Evolutionary conservation across 2,329 filamentous ascomycete genomes (phyloP).

Genomic region (Exserohilum rostratum): DNA sequence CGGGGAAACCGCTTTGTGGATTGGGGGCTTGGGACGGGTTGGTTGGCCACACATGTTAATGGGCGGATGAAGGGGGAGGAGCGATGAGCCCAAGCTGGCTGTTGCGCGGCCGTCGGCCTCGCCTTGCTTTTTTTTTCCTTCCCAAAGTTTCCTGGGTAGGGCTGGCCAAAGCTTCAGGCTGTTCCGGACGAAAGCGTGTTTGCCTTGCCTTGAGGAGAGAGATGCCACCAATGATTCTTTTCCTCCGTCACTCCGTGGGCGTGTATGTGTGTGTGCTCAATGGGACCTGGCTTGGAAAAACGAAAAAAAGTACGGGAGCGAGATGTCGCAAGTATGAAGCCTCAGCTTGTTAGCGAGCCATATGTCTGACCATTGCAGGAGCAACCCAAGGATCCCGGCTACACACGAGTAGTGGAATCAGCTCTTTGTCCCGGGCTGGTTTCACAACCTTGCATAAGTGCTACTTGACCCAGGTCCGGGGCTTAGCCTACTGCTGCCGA

Average conservation of each 20-base stretch:
- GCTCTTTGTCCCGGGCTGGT: conserved; percentile 32
- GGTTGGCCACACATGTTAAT: conserved; percentile 40
- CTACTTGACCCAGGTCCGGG: conserved; percentile 27
- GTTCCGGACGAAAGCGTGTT: conserved; percentile 22
- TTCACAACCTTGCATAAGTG: conserved; percentile 41
- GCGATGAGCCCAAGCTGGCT: conserved; percentile 36
- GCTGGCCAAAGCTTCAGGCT: conserved; percentile 38
- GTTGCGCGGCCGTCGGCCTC: conserved; percentile 31
- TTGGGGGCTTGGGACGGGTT: too few species aligned
- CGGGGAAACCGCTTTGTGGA: too few species aligned
- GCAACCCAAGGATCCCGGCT: conserved; percentile 4
- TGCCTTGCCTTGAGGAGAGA: conserved; percentile 32
- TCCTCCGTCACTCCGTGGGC: conserved; percentile 12
- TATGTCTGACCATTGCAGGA: conserved; percentile 7
- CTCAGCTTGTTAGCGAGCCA: neutral
- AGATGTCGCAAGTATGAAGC: neutral
- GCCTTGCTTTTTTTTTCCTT: conserved; percentile 33
- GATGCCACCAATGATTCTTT: conserved; percentile 21
- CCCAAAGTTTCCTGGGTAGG: conserved; percentile 24
- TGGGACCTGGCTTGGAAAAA: neutral
- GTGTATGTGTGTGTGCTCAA: conserved; percentile 5
- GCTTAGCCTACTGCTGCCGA: conserved; percentile 21
- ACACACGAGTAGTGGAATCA: conserved; percentile 26
- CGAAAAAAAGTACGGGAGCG: neutral
- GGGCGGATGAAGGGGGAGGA: conserved; percentile 27